Evolutionary conservation across 2,329 filamentous ascomycete genomes (phyloP).

Genomic region (Pseudomassariella vexata): DNA sequence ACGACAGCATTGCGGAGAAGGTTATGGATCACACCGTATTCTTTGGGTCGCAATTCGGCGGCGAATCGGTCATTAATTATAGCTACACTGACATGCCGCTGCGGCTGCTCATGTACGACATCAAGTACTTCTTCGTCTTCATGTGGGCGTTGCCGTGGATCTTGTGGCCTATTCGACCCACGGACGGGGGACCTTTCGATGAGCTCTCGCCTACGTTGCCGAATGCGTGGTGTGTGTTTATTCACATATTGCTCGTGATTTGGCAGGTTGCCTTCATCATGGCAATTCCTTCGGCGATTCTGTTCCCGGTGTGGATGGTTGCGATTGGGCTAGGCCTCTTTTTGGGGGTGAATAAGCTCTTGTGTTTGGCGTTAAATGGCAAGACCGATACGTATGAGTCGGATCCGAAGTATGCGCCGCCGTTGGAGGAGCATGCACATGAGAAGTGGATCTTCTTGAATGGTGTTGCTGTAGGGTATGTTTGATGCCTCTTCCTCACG

Average conservation of each 20-base stretch:
- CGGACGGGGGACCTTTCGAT: slow-evolving; percentile 48
- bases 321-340: slow-evolving; percentile 34
- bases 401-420: slow-evolving; percentile 44
- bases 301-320: slow-evolving; percentile 45
- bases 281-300: slow-evolving; percentile 43
- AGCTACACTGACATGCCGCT: slow-evolving; percentile 53
- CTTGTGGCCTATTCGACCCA: slow-evolving; percentile 50
- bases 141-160: slow-evolving; percentile 54
- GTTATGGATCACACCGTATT: slow-evolving; percentile 37
- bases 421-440: slow-evolving; percentile 43
- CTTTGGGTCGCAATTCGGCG: slow-evolving; percentile 54
- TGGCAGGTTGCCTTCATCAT: slow-evolving; percentile 58
- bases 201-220: slow-evolving; percentile 55
- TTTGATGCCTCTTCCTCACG: slow-evolving; percentile 8
- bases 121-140: slow-evolving; percentile 50
- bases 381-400: slow-evolving; percentile 41
- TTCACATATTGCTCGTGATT: slow-evolving; percentile 54
- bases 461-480: slow-evolving; percentile 59
- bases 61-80: slow-evolving; percentile 52
- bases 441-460: slow-evolving; percentile 81
- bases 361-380: slow-evolving; percentile 52
- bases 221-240: slow-evolving; percentile 51
- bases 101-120: slow-evolving; percentile 44
- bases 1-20: no score
- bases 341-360: slow-evolving; percentile 40